Base-by-base conservation (phyloP, 176 grass and related monocot species). In the Rhynchospora tenuis region DNA sequence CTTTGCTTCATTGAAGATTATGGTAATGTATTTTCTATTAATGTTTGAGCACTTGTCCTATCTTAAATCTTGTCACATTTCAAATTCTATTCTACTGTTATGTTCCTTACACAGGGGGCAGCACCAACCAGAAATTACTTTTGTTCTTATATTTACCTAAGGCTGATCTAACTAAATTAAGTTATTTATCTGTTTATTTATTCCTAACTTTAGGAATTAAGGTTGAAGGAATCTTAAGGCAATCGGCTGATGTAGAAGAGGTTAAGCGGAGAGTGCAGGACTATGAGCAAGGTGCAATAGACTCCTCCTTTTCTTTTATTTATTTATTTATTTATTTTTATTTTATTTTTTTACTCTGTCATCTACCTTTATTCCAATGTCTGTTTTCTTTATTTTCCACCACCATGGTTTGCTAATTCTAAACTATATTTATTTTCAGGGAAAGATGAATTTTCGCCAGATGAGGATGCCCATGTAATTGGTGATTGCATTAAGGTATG, bases 201-300 rank as follows among this genome's bases (percentile, higher is more conserved):
- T 82, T 82, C 62, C 66, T 84, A 44, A 87, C 52, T 90, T 43
- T 86, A 99, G 96, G 96, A 74, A 78, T 90, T 80, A 99, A 99
- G 87, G 91, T 95, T 83, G 96, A 99, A 91, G 96, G 96, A 61
- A 88, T 99, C 69, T 88, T 99, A 58, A 88, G 96, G 33, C 96
- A 99, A 79, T 99, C 96, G 85, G 96, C 96, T 91, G 96, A 99
- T 81, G 96, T 99, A 83, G 96, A 99, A 99, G 96, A 99, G 90
- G 96, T 99, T 79, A 90, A 95, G 80, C 86, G 89, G 64, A 92
- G 96, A 91, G 72, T 99, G 85, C 83, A 46, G 45, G 91, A 95
- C 85, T 99, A 99, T 74, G 96, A 99, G 86, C 94, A 95, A 73
- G 96, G 96, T 99, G n/a, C 86, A 85, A 80, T 82, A 42, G 29